phyloP scores from a whole-genome alignment of 495 filamentous ascomycete species.

The Podospora australis region DNA sequence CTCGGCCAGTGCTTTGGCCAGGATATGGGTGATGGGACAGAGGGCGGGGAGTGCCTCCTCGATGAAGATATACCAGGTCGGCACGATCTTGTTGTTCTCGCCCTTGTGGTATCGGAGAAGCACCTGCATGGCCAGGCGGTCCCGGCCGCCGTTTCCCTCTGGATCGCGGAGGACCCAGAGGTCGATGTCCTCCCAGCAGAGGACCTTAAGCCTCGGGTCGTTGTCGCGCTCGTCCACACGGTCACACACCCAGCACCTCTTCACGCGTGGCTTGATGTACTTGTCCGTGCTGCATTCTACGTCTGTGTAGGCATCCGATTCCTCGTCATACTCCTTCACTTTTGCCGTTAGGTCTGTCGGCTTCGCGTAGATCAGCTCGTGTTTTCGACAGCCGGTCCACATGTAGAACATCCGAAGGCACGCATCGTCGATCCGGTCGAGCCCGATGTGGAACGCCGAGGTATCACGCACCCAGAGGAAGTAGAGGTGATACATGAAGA shows the following conservation, averaged over 20 bases:
- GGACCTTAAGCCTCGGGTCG: constrained; percentile 11
- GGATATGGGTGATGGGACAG: constrained; percentile 9
- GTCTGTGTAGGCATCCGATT: constrained; percentile 13
- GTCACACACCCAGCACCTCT: constrained; percentile 9
- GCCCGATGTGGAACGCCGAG: constrained; percentile 7
- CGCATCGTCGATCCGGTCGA: constrained; percentile 14
- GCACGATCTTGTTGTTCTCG: constrained; percentile 11
- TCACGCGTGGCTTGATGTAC: background rate
- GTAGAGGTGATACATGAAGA: constrained; percentile 11
- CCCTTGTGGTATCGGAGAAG: constrained; percentile 12
- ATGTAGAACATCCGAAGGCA: constrained; percentile 12
- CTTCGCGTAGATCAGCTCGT: constrained; percentile 16
- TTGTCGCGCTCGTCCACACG: constrained; percentile 1
- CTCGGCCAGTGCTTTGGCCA: constrained; percentile 12
- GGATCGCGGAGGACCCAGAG: constrained; percentile 14
- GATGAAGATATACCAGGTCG: constrained; percentile 12
- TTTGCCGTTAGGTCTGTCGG: constrained; percentile 3
- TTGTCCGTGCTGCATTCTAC: constrained; percentile 2
- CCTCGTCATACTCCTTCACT: constrained; percentile 6
- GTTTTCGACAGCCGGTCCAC: constrained; percentile 12
- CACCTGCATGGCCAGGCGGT: constrained; percentile 11
- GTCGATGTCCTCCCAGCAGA: constrained; percentile 17
- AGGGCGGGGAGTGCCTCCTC: constrained; percentile 10
- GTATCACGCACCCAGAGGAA: constrained; percentile 13
- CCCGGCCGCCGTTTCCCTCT: constrained; percentile 9